Conservation (phyloP, 192 early-diverging fungal species). For the Polychytrium aggregatum region DNA sequence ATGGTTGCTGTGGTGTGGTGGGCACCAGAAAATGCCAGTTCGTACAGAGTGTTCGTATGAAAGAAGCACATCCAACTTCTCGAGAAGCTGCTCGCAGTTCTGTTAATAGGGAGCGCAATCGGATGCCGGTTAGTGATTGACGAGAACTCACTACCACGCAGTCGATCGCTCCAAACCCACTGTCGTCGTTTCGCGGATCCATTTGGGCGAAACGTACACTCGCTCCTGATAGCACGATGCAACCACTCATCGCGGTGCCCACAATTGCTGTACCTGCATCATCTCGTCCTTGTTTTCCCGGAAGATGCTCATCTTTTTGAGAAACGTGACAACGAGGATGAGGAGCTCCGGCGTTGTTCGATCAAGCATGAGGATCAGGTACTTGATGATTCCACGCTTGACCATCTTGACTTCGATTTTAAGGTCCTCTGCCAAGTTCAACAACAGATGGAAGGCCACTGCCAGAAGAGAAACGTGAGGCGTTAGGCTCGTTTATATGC, state of each 20-base stretch:
- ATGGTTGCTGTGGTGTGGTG: too few species aligned
- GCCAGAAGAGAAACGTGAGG: background rate
- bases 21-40: slow-evolving; percentile 4
- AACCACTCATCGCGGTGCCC: background rate
- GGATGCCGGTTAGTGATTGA: too few species aligned
- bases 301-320: slow-evolving; percentile 40
- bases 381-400: slow-evolving; percentile 37
- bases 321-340: slow-evolving; percentile 32
- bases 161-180: too few species aligned
- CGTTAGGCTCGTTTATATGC: background rate
- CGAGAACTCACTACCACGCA: too few species aligned
- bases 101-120: too few species aligned
- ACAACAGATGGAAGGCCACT: slow-evolving; percentile 40
- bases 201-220: too few species aligned
- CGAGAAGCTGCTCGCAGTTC: slow-evolving; percentile 18
- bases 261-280: slow-evolving; percentile 14
- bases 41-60: slow-evolving; percentile 17
- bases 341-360: slow-evolving; percentile 36
- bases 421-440: slow-evolving; percentile 42
- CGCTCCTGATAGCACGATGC: slow-evolving; percentile 2
- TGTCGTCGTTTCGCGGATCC: too few species aligned
- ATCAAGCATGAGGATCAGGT: slow-evolving; percentile 32
- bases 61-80: slow-evolving; percentile 19
- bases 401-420: slow-evolving; percentile 52
- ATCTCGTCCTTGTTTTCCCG: slow-evolving; percentile 48